Conservation (phyloP, 768 basidiomycete species). For the Suillus cothurnatus region DNA sequence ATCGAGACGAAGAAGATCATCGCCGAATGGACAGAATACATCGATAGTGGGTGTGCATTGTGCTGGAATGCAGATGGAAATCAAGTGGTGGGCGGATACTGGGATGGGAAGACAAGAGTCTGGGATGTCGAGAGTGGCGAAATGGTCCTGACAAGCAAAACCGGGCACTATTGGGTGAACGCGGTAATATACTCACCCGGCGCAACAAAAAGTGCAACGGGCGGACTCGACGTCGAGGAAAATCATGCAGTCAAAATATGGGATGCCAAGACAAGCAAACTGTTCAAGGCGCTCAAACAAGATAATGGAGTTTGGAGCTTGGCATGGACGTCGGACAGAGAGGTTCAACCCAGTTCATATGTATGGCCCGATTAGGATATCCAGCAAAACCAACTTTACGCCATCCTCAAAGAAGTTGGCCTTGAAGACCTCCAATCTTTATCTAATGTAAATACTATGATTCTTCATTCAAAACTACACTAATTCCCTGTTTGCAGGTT, state of each 20-base stretch:
- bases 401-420: neutral
- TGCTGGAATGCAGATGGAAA: neutral
- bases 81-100: neutral
- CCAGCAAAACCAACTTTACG: no score
- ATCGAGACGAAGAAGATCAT: neutral
- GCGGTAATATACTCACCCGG: neutral
- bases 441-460: neutral
- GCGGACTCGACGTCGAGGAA: no score
- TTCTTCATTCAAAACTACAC: neutral
- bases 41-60: neutral
- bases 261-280: neutral
- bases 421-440: neutral
- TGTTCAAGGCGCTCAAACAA: neutral
- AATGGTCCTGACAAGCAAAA: neutral
- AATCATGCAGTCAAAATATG: neutral
- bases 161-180: neutral
- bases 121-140: neutral
- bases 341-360: neutral
- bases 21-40: neutral
- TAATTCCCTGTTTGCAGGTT: neutral
- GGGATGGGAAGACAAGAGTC: neutral
- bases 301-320: neutral
- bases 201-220: neutral
- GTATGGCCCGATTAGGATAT: neutral
- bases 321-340: neutral